A percentile compares a stretch with the other conserved stretches of the same genome.
These are phyloP conservation scores for Phanerochaete sordida DNA, from an alignment of 768 basidiomycete species.

Conservation along the genomic window DNA sequence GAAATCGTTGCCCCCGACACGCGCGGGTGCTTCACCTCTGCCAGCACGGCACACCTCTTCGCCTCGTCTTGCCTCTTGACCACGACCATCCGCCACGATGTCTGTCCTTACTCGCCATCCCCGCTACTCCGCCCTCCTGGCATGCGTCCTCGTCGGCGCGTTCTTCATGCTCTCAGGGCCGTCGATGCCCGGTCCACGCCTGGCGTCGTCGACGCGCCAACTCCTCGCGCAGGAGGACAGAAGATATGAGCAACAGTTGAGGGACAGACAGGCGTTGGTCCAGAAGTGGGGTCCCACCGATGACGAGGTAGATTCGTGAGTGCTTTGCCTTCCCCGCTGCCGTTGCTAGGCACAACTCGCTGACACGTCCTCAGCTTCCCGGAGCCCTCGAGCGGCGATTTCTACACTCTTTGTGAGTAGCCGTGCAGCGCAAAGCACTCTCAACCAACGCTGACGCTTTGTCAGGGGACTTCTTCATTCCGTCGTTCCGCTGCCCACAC, in stretches of 20 bases:
- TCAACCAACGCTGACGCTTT: too few species aligned
- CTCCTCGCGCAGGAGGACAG: slow-evolving; percentile 31
- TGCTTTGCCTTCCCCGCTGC: slow-evolving; percentile 2
- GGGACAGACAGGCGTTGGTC: slow-evolving; percentile 44
- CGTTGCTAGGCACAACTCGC: background rate
- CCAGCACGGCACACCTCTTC: background rate
- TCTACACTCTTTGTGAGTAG: slow-evolving; percentile 20
- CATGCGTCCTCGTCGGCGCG: slow-evolving; percentile 38
- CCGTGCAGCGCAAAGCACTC: background rate
- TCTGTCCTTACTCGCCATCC: slow-evolving; percentile 39
- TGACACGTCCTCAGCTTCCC: slow-evolving; percentile 14
- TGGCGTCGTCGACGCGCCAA: background rate
- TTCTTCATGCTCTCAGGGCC: slow-evolving; percentile 47
- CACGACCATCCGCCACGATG: slow-evolving; percentile 2
- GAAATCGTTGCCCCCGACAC: background rate
- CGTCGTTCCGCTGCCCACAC: slow-evolving; percentile 46
- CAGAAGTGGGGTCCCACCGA: slow-evolving; percentile 50
- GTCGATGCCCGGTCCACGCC: slow-evolving; percentile 29
- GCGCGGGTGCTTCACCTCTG: too few species aligned
- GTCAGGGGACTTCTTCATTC: slow-evolving; percentile 53
- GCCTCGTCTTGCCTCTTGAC: background rate
- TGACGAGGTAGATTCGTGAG: slow-evolving; percentile 45
- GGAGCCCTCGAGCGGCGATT: slow-evolving; percentile 1
- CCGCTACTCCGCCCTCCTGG: slow-evolving; percentile 45
- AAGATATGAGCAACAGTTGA: slow-evolving; percentile 42